Conservation (phyloP, 2,329 filamentous ascomycete species). For the Aspergillus sp. region DNA sequence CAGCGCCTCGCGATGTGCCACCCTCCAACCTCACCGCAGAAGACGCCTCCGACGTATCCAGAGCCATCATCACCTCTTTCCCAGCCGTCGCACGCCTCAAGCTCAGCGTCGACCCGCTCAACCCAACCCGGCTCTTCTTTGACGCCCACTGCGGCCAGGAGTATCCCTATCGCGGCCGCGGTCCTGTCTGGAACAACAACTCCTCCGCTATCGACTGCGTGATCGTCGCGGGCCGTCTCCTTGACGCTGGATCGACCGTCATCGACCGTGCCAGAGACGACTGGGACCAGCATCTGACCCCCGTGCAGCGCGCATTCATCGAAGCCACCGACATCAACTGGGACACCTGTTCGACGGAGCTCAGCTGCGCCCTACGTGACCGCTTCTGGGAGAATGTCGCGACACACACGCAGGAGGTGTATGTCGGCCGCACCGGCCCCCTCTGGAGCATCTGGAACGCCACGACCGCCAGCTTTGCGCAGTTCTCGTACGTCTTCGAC, state of each 20-base stretch:
- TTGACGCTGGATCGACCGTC: constrained; percentile 35
- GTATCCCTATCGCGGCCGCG: constrained; percentile 30
- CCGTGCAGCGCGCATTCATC: constrained; percentile 25
- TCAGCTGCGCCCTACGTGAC: constrained; percentile 16
- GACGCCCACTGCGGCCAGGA: constrained; percentile 16
- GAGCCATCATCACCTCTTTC: constrained; percentile 16
- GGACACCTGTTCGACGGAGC: constrained; percentile 21
- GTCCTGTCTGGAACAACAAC: constrained; percentile 24
- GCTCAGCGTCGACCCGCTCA: constrained; percentile 7
- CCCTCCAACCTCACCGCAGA: constrained; percentile 14
- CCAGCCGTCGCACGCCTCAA: constrained; percentile 17
- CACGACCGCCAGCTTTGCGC: constrained; percentile 24
- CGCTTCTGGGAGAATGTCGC: constrained; percentile 15
- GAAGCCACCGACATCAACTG: constrained; percentile 29
- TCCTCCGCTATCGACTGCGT: constrained; percentile 31
- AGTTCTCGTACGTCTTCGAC: constrained; percentile 24
- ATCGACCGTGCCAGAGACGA: constrained; percentile 23
- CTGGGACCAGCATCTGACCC: constrained; percentile 16
- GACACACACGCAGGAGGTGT: constrained; percentile 3
- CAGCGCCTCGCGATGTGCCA: constrained; percentile 12
- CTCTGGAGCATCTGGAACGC: constrained; percentile 23
- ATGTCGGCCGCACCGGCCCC: constrained; percentile 10
- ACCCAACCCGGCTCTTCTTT: constrained; percentile 11
- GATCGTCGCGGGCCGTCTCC: constrained; percentile 36
- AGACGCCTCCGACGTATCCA: constrained; percentile 14